Evolutionary conservation across 345 rosid species (phyloP).

Genomic region (Rhodomyrtus tomentosa): DNA sequence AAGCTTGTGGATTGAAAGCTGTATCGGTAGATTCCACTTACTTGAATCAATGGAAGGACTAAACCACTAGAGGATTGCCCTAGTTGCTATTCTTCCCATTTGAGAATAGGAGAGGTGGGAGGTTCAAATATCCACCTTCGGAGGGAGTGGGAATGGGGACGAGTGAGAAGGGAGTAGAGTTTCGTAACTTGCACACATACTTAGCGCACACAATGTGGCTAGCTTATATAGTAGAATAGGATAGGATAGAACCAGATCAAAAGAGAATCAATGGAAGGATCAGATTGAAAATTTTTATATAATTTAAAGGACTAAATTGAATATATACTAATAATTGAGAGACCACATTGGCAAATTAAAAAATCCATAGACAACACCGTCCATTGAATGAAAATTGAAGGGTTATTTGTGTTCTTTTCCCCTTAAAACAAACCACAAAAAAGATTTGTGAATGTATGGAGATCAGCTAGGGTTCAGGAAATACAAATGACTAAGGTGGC

Average conservation of each 20-base stretch:
- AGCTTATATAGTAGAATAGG: too few species aligned
- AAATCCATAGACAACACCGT: accelerated
- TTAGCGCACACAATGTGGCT: too few species aligned
- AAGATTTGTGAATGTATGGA: background rate
- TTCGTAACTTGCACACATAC: too few species aligned
- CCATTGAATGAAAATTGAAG: background rate
- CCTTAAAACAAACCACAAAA: background rate
- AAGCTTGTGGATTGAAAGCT: background rate
- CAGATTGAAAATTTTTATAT: background rate
- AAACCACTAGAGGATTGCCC: too few species aligned
- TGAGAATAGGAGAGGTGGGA: too few species aligned
- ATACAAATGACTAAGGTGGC: background rate
- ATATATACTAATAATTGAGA: background rate
- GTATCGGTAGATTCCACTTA: background rate
- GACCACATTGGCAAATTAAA: background rate
- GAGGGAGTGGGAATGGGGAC: too few species aligned
- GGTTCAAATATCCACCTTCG: too few species aligned
- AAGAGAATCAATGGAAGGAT: too few species aligned
- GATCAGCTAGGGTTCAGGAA: background rate
- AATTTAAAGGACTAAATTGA: background rate
- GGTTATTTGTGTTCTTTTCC: background rate
- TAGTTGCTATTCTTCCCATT: too few species aligned
- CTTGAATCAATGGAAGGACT: background rate
- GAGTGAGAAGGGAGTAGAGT: too few species aligned
- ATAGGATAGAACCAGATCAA: too few species aligned